Conservation (phyloP, 495 filamentous ascomycete genomes). For the Beverwykella pulmonaria region DNA sequence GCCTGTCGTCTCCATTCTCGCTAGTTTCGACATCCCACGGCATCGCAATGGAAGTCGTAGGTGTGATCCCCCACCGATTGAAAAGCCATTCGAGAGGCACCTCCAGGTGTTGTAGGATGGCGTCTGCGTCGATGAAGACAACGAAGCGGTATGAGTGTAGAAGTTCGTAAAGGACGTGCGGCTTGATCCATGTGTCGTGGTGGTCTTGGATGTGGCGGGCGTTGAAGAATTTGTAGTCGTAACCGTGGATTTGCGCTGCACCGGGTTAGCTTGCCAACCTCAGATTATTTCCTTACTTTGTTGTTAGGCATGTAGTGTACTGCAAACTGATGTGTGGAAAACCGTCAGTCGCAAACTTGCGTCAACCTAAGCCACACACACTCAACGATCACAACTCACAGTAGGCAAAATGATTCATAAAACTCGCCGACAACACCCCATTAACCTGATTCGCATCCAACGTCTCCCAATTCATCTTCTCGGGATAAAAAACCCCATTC, state of each 20-base stretch:
- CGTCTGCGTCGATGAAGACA: slow-evolving; percentile 55
- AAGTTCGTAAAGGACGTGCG: slow-evolving; percentile 48
- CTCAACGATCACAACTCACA: background rate
- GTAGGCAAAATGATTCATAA: slow-evolving; percentile 33
- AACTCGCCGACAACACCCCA: slow-evolving; percentile 3
- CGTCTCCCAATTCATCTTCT: slow-evolving; percentile 7
- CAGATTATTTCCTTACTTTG: no score
- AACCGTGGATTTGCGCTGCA: slow-evolving; percentile 53
- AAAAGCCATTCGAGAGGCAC: slow-evolving; percentile 57
- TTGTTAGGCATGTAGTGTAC: no score
- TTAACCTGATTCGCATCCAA: background rate
- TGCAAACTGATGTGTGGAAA: no score
- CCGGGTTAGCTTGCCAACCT: no score
- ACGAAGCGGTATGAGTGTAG: slow-evolving; percentile 50
- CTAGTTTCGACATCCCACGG: slow-evolving; percentile 28
- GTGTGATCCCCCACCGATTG: slow-evolving; percentile 50
- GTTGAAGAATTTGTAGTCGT: slow-evolving; percentile 55
- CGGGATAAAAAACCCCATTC: slow-evolving; percentile 3
- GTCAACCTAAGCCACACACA: no score
- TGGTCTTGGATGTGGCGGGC: slow-evolving; percentile 35
- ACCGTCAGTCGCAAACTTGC: no score
- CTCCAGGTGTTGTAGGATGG: slow-evolving; percentile 50
- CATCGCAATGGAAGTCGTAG: slow-evolving; percentile 48
- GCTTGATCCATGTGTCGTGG: slow-evolving; percentile 53
- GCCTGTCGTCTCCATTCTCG: slow-evolving; percentile 6